Base-by-base conservation (phyloP, 2,329 filamentous ascomycete species). In the Penicillium palitans region DNA sequence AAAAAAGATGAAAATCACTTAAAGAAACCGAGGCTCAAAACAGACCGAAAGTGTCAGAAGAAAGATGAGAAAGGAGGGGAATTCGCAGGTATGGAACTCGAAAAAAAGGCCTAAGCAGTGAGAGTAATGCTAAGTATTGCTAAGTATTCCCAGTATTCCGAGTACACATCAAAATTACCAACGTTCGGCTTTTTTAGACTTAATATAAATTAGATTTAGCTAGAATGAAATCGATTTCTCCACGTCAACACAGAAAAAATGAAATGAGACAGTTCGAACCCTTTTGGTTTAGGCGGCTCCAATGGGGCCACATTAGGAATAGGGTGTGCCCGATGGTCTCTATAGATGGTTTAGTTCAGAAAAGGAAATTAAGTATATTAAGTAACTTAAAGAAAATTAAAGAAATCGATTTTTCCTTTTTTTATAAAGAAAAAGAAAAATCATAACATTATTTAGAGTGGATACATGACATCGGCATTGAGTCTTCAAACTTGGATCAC, bases 51-150 rank as follows among this genome's bases (percentile, higher is more conserved):
- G 42, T 44, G 31, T 21, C 17, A 61, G 65, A 49, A 66, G 57
- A 64, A 69, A 56, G 62, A 68, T 59, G 67, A 67, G 61, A 67
- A 66, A 58, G 56, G 50, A 58, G 55, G 50, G 58, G 53, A 52
- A 45, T 50, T 24, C 42, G 49, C 42, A 52, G 39, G 31, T 45
- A 45, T 55, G 33, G 60, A 48, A 52, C 55, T 65, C 60, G 62
- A 62, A 46, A 65, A 59, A 59, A 65, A 54, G 53, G 53, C 64
- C 40, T 37, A 57, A 48, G 55, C 50, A 57, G 27, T 50, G 17
- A 57, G 47, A 53, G 40, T 51, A 44, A 25, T n/a, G 31, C 33
- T 15, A 15, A 15, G 33, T 51, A 44, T 31, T n/a, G 31, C 33
- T 15, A 15, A 15, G 33, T 15, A 35, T 35, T 10, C 24, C 41